phyloP scores from a whole-genome alignment of 257 asterid species.

The Agastache rugosa region DNA sequence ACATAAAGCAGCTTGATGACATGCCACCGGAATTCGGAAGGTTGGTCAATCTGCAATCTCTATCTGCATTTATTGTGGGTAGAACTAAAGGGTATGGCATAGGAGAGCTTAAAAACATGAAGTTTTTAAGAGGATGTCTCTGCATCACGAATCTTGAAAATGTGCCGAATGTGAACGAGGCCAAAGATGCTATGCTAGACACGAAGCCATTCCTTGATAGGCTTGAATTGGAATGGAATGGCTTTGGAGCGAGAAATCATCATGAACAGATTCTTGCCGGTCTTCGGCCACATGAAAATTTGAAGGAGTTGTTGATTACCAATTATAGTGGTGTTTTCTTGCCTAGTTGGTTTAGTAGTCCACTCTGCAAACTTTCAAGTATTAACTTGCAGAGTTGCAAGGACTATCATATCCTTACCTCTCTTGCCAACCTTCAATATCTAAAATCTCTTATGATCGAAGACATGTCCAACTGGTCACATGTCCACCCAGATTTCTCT shows the following conservation, averaged over 20 bases:
- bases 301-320: slow-evolving; percentile 42
- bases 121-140: slow-evolving; percentile 42
- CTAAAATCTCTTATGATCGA: slow-evolving; percentile 47
- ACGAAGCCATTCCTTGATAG: slow-evolving; percentile 40
- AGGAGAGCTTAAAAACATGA: slow-evolving; percentile 45
- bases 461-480: slow-evolving; percentile 35
- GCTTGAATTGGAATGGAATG: slow-evolving; percentile 47
- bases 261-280: slow-evolving; percentile 44
- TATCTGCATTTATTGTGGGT: slow-evolving; percentile 42
- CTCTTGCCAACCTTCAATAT: slow-evolving; percentile 44
- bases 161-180: slow-evolving; percentile 38
- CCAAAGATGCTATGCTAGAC: slow-evolving; percentile 39
- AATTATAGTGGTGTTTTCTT: slow-evolving; percentile 38
- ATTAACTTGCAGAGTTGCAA: slow-evolving; percentile 42
- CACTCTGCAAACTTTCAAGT: slow-evolving; percentile 41
- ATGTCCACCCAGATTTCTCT: slow-evolving; percentile 18
- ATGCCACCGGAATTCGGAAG: slow-evolving; percentile 45
- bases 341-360: slow-evolving; percentile 45
- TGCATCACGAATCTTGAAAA: slow-evolving; percentile 46
- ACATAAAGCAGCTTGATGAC: slow-evolving; percentile 19
- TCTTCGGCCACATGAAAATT: slow-evolving; percentile 49
- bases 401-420: slow-evolving; percentile 29
- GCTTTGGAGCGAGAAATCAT: not conserved
- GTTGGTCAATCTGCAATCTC: slow-evolving; percentile 44
- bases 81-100: slow-evolving; percentile 37